These are phyloP conservation scores for Beauveria medogensis DNA, from an alignment of 2,329 filamentous ascomycete species.

Conservation along the genomic window DNA sequence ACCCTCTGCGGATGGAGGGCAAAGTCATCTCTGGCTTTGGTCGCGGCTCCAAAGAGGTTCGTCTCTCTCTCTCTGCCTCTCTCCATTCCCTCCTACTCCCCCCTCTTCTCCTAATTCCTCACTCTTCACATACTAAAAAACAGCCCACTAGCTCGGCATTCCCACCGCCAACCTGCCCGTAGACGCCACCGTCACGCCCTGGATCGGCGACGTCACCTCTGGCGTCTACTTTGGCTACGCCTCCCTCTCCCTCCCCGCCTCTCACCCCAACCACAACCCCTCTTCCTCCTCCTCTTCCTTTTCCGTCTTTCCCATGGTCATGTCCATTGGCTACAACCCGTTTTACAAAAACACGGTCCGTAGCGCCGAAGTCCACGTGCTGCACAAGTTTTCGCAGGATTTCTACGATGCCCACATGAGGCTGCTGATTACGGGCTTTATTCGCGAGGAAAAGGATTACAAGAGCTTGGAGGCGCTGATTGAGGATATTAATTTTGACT, in stretches of 20 bases:
- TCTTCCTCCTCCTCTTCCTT: constrained; percentile 17
- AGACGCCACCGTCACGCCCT: constrained; percentile 49
- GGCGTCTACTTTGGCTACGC: constrained; percentile 96
- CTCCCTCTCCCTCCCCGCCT: constrained; percentile 52
- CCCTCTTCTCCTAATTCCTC: not conserved
- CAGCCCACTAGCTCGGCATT: constrained; percentile 65
- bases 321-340: constrained; percentile 94
- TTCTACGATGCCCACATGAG: constrained; percentile 82
- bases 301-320: constrained; percentile 72
- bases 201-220: constrained; percentile 56
- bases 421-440: constrained; percentile 75
- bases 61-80: constrained; percentile 13
- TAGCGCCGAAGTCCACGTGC: constrained; percentile 82
- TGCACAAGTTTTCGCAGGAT: constrained; percentile 67
- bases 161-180: constrained; percentile 90
- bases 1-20: constrained; percentile 75
- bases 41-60: constrained; percentile 82
- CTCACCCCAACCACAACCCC: constrained; percentile 34
- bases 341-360: constrained; percentile 90
- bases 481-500: constrained; percentile 82
- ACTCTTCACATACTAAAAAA: not conserved
- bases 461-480: constrained; percentile 73
- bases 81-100: not conserved
- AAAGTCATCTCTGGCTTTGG: constrained; percentile 90
- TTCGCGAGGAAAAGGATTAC: constrained; percentile 86